Evolutionary conservation across 2,329 filamentous ascomycete genomes (phyloP), one percentile per base, ranked within the genome.

Genomic region (Scedosporium dehoogii): DNA sequence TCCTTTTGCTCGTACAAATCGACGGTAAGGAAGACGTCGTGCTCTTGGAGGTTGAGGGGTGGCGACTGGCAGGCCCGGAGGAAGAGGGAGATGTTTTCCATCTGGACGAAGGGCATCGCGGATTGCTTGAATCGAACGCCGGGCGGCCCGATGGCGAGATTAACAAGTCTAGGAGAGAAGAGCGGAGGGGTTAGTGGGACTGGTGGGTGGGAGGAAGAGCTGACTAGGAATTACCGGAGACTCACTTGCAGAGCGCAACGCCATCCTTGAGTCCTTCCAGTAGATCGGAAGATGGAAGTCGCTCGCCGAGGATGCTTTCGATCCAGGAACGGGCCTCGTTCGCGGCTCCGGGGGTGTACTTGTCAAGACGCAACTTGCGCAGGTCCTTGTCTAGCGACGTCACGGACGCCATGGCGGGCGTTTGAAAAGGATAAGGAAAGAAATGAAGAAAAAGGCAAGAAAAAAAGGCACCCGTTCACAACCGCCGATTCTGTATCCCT

Each of bases 21-120:
- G 73, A 99, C 93, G 4, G 94, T 99, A 65, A 97, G 85, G 76
- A 99, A 99, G 67, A 92, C 87, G 75, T 99, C 94, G 78, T 99
- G 94, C 56, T 92, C 87, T 63, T 91, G 92, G 64, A 99, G 85
- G 74, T 87, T 92, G 60, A 99, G 79, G 0, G 94, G 94, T 27
- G 90, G 85, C 59, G 84, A 79, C 75, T 96, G 90, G 78, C 92
- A 96, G 64, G 91, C 92, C 70, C 85, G 86, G 61, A 99, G 85
- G 76, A 97, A 99, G 72, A 96, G 91, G 4, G 92, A 96, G 71
- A 99, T 97, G 73, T 99, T 99, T 75, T 99, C 94, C 92, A 97
- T 97, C 75, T 99, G 94, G 48, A 97, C 93, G 73, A 99, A 99
- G 0, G 94, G 94, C 93, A 97, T 97, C 48, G 86, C 78, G 1